Conservation (phyloP, 805 yeast species). For the Ogataea chonburiensis region DNA sequence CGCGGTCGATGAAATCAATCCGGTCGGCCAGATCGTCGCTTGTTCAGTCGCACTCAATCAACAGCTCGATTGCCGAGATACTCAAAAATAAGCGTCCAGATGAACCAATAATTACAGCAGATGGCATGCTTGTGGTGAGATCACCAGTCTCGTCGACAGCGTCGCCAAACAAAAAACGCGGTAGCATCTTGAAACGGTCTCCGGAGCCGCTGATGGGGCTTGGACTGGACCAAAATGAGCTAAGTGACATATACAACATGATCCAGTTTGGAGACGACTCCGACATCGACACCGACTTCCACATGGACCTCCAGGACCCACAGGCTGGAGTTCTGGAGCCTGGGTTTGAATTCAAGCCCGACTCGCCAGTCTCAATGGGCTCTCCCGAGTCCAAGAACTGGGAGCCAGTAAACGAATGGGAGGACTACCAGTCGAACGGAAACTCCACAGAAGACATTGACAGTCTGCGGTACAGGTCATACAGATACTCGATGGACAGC, state of each 20-base stretch:
- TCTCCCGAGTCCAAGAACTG: slow-evolving; percentile 4
- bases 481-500: slow-evolving; percentile 5
- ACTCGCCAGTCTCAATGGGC: background rate
- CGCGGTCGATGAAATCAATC: slow-evolving; percentile 56
- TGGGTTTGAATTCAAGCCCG: slow-evolving; percentile 2
- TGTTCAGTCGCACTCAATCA: slow-evolving; percentile 17
- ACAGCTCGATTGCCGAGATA: slow-evolving; percentile 29
- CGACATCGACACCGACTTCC: slow-evolving; percentile 27
- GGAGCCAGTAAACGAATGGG: slow-evolving; percentile 4
- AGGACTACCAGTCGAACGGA: slow-evolving; percentile 1
- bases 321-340: slow-evolving; percentile 4
- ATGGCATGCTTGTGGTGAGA: slow-evolving; percentile 49
- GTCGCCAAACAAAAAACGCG: slow-evolving; percentile 9
- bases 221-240: slow-evolving; percentile 18
- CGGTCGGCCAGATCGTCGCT: slow-evolving; percentile 40
- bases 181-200: slow-evolving; percentile 10
- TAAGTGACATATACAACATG: slow-evolving; percentile 32
- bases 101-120: slow-evolving; percentile 26
- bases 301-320: slow-evolving; percentile 15
- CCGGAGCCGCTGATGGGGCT: slow-evolving; percentile 9
- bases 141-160: slow-evolving; percentile 24
- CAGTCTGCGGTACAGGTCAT: background rate
- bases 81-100: slow-evolving; percentile 19
- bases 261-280: slow-evolving; percentile 31
- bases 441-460: slow-evolving; percentile 1